Evolutionary conservation across 2,329 filamentous ascomycete genomes (phyloP).

Genomic region (Elsinoe ampelina): DNA sequence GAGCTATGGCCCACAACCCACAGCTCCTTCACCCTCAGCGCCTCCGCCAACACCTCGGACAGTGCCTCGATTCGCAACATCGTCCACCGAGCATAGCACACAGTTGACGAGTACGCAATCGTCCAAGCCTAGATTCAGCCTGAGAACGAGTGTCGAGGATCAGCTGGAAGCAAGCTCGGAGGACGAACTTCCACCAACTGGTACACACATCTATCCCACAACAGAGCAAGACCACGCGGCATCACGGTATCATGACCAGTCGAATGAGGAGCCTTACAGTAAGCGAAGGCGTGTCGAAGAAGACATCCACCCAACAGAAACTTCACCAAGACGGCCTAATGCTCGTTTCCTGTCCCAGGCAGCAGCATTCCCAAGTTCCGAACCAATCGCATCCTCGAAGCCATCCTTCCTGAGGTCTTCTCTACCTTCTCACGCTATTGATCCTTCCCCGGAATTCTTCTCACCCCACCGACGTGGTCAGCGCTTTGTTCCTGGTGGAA

Average conservation of each 20-base stretch:
- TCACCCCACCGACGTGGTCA: conserved; percentile 43
- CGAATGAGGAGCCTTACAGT: not conserved
- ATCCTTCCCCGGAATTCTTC: conserved; percentile 43
- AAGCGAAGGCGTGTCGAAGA: conserved; percentile 3
- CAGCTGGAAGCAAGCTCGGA: not conserved
- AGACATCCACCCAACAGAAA: not conserved
- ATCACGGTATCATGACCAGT: not conserved
- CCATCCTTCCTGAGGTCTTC: conserved; percentile 1
- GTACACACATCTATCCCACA: not conserved
- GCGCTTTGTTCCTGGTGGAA: conserved; percentile 40
- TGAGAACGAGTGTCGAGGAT: not conserved
- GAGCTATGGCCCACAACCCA: not conserved
- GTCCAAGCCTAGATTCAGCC: not conserved
- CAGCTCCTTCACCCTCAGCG: not conserved
- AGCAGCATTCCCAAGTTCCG: conserved; percentile 1
- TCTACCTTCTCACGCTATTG: conserved; percentile 11
- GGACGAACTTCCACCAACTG: not conserved
- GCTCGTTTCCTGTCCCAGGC: conserved; percentile 9
- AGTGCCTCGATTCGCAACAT: not conserved
- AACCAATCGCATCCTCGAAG: conserved; percentile 6
- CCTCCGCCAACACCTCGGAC: not conserved
- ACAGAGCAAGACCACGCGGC: not conserved
- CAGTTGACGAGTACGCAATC: not conserved
- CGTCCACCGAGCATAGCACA: not conserved
- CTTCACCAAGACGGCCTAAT: not conserved